A percentile compares a stretch with the other conserved stretches of the same genome.
phyloP scores from a whole-genome alignment of 192 early-diverging fungal genomes.

The Physocladia obscura region DNA sequence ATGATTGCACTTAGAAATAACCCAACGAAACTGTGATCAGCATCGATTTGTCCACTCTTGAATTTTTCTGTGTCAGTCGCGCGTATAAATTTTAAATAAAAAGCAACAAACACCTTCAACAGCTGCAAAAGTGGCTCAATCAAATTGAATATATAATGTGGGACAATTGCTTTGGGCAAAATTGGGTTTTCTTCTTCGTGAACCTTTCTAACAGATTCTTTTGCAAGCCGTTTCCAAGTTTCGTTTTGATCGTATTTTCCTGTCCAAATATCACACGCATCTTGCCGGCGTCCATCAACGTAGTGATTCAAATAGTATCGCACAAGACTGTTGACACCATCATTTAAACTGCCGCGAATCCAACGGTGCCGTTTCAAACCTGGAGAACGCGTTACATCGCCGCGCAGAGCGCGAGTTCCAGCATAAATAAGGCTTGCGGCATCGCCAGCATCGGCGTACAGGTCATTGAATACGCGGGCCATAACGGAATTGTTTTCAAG shows the following conservation, averaged over 20 bases:
- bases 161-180: slow-evolving; percentile 41
- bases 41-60: not conserved
- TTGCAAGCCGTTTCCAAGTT: slow-evolving; percentile 16
- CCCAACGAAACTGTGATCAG: slow-evolving; percentile 6
- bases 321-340: slow-evolving; percentile 55
- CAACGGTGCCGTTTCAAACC: slow-evolving; percentile 18
- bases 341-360: slow-evolving; percentile 40
- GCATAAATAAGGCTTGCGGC: slow-evolving; percentile 55
- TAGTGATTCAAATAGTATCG: slow-evolving; percentile 63
- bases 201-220: slow-evolving; percentile 36
- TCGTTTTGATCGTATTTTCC: slow-evolving; percentile 34
- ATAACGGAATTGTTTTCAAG: no score
- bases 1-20: slow-evolving; percentile 40
- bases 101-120: slow-evolving; percentile 26
- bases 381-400: slow-evolving; percentile 42
- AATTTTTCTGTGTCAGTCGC: not conserved
- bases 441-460: slow-evolving; percentile 61
- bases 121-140: slow-evolving; percentile 46
- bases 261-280: slow-evolving; percentile 53
- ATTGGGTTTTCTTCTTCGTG: slow-evolving; percentile 35
- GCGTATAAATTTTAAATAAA: not conserved
- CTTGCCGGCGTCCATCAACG: slow-evolving; percentile 49
- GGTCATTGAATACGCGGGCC: slow-evolving; percentile 33
- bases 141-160: slow-evolving; percentile 36
- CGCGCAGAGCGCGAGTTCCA: slow-evolving; percentile 55